Evolutionary conservation across 495 filamentous ascomycete genomes (phyloP).

Genomic region (Lasiosphaeria miniovina): DNA sequence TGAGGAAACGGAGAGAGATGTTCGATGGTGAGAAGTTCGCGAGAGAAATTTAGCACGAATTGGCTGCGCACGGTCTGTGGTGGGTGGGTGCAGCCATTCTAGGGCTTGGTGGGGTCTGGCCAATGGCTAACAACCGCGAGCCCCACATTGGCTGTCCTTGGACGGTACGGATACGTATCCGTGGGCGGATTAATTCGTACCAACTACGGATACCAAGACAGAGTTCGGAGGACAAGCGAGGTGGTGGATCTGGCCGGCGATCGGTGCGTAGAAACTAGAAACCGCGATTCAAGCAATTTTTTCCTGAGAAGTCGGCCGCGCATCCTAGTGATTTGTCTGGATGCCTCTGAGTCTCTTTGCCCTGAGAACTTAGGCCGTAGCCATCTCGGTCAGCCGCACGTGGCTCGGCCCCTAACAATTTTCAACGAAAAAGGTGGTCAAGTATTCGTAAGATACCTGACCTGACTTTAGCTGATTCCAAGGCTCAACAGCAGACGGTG

Average conservation of each 20-base stretch:
- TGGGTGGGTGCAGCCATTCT: slow-evolving; percentile 16
- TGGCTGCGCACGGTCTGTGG: slow-evolving; percentile 26
- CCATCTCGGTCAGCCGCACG: slow-evolving; percentile 16
- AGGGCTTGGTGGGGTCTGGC: slow-evolving; percentile 28
- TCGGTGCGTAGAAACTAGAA: too few relatives aligned
- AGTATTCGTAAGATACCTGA: too few relatives aligned
- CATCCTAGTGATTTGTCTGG: too few relatives aligned
- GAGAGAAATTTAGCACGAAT: slow-evolving; percentile 23
- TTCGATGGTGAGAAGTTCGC: slow-evolving; percentile 17
- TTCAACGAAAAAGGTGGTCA: not conserved
- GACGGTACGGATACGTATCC: slow-evolving; percentile 6
- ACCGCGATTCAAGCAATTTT: too few relatives aligned
- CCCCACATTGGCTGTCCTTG: slow-evolving; percentile 6
- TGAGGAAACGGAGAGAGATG: slow-evolving; percentile 23
- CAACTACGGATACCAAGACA: too few relatives aligned
- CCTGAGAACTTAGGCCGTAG: not conserved
- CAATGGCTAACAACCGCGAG: slow-evolving; percentile 14
- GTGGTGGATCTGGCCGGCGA: too few relatives aligned
- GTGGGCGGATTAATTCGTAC: not conserved
- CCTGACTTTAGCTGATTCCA: too few relatives aligned
- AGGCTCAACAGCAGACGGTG: too few relatives aligned
- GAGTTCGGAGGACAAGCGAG: too few relatives aligned
- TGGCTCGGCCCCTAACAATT: slow-evolving; percentile 15
- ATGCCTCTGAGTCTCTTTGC: too few relatives aligned
- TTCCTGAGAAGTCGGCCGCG: too few relatives aligned